Evolutionary conservation across 345 rosid genomes (phyloP).

Genomic region (Clausena lansium): DNA sequence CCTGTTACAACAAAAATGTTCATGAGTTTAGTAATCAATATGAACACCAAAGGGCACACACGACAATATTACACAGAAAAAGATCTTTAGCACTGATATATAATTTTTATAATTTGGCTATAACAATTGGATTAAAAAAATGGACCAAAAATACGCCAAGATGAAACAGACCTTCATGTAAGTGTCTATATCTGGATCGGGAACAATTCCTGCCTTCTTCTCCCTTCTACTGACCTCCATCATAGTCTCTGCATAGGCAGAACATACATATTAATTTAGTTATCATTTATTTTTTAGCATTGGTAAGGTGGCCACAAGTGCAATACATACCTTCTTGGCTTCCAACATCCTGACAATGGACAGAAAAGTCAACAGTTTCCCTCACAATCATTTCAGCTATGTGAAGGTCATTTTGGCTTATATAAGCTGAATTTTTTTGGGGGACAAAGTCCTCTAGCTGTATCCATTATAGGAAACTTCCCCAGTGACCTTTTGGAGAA

Average conservation of each 20-base stretch:
- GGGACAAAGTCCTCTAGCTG: slow-evolving; percentile 51
- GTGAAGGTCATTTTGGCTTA: slow-evolving; percentile 55
- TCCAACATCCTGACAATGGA: slow-evolving; percentile 59
- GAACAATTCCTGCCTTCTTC: slow-evolving; percentile 22
- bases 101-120: background rate
- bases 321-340: slow-evolving; percentile 31
- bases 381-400: slow-evolving; percentile 61
- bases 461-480: slow-evolving; percentile 39
- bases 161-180: slow-evolving; percentile 25
- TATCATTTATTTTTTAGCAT: background rate
- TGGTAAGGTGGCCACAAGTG: background rate
- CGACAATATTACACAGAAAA: background rate
- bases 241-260: slow-evolving; percentile 13
- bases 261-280: background rate
- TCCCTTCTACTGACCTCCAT: slow-evolving; percentile 23
- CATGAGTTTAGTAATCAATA: too few relatives aligned
- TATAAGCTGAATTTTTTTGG: slow-evolving; percentile 55
- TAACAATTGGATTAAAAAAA: background rate
- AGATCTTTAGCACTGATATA: background rate
- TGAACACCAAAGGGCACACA: background rate
- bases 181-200: slow-evolving; percentile 20
- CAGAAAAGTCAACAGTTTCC: slow-evolving; percentile 59
- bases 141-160: background rate
- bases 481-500: too few relatives aligned
- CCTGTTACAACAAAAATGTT: background rate